Evolutionary conservation across 495 filamentous ascomycete species (phyloP).

Genomic region (Penicillium nucicola): DNA sequence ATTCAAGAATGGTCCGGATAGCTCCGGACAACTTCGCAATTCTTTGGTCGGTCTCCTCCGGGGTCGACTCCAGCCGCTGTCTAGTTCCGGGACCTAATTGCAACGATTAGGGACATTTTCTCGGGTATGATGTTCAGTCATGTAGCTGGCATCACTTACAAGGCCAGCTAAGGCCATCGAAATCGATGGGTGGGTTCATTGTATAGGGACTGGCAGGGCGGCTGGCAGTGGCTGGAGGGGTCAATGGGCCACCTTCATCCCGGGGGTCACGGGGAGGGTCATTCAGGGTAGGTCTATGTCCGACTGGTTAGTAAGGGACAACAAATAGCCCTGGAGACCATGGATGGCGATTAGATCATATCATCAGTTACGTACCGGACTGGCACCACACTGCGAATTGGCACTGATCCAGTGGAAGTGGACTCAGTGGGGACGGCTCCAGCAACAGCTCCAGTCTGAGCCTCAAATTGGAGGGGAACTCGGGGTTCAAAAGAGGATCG

Average conservation of each 20-base stretch:
- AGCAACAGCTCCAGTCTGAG: constrained; percentile 2
- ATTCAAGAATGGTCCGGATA: constrained; percentile 88
- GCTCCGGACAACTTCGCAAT: constrained; percentile 79
- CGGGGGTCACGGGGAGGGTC: constrained; percentile 70
- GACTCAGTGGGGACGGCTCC: constrained; percentile 19
- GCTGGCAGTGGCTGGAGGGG: constrained; percentile 47
- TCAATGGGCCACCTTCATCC: constrained; percentile 57
- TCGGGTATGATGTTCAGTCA: too few species aligned
- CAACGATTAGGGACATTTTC: neutral
- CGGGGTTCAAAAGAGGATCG: constrained; percentile 45
- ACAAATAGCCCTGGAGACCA: neutral
- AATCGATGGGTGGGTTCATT: constrained; percentile 62
- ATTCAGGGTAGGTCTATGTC: constrained; percentile 41
- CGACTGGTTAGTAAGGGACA: constrained; percentile 5
- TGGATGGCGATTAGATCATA: neutral
- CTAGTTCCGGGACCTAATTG: constrained; percentile 70
- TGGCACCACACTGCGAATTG: constrained; percentile 18
- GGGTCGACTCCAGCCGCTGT: constrained; percentile 73
- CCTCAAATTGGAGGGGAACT: constrained; percentile 39
- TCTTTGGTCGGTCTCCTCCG: constrained; percentile 66
- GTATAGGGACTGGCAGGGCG: constrained; percentile 60
- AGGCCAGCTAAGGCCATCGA: constrained; percentile 70
- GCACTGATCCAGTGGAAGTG: constrained; percentile 11
- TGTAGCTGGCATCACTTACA: constrained; percentile 45
- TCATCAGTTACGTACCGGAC: constrained; percentile 25